Evolutionary conservation across 2,329 filamentous ascomycete genomes (phyloP).

Genomic region (Colletotrichum trifolii): DNA sequence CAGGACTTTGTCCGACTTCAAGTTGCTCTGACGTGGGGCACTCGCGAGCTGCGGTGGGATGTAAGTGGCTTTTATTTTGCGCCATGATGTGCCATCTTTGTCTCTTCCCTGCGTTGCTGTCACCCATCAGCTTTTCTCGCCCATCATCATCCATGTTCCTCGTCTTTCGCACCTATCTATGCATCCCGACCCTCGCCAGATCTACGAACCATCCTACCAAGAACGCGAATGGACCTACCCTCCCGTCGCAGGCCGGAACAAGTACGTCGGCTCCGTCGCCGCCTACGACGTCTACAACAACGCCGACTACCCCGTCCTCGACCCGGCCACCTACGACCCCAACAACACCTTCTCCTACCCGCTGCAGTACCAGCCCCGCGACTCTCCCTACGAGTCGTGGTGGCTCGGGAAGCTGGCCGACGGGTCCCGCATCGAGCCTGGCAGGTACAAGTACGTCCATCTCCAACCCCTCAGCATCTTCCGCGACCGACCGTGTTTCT

Average conservation of each 20-base stretch:
- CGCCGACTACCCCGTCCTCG: constrained; percentile 41
- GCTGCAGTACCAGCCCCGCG: constrained; percentile 47
- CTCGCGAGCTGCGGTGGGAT: constrained; percentile 44
- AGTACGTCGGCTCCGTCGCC: constrained; percentile 56
- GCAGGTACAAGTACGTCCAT: constrained; percentile 50
- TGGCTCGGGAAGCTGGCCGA: constrained; percentile 57
- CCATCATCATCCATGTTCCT: no score
- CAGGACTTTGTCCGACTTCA: constrained; percentile 43
- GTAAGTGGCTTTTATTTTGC: constrained; percentile 4
- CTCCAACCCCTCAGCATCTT: no score
- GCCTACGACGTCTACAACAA: constrained; percentile 38
- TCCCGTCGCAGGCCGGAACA: constrained; percentile 48
- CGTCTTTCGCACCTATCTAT: neutral
- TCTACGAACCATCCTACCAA: constrained; percentile 51
- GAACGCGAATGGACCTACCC: constrained; percentile 56
- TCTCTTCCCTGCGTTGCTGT: no score
- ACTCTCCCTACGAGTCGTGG: constrained; percentile 48
- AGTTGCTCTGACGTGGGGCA: constrained; percentile 40
- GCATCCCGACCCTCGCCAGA: constrained; percentile 30
- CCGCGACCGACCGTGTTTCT: neutral
- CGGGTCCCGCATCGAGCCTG: constrained; percentile 52
- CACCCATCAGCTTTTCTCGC: no score
- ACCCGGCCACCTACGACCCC: constrained; percentile 48
- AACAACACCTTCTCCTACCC: constrained; percentile 54
- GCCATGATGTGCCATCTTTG: no score